Conservation (phyloP, 495 filamentous ascomycete genomes). For the Articulospora tetracladia region DNA sequence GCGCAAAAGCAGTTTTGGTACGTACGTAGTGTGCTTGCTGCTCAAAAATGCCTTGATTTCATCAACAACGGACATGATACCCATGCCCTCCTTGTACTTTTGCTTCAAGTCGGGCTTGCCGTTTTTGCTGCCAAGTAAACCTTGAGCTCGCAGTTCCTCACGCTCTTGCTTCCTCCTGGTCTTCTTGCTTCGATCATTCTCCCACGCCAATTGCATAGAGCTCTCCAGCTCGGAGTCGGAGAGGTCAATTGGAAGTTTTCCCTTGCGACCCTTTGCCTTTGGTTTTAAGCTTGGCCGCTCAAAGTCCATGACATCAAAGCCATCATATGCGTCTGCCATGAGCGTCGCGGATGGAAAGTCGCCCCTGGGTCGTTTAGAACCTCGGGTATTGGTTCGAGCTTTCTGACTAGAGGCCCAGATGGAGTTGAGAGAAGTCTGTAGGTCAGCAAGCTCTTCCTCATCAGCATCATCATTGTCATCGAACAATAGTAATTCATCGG, state of each 20-base stretch:
- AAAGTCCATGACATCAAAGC: conserved; percentile 82
- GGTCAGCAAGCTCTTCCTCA: conserved; percentile 16
- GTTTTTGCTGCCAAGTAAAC: conserved; percentile 66
- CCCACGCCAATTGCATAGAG: conserved; percentile 58
- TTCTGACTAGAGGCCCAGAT: not conserved
- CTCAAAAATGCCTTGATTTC: conserved; percentile 72
- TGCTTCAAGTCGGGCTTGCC: conserved; percentile 61
- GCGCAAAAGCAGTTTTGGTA: not conserved
- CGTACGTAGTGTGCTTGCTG: conserved; percentile 59
- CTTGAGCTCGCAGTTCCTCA: conserved; percentile 71
- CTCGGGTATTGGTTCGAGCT: not conserved
- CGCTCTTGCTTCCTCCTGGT: conserved; percentile 72
- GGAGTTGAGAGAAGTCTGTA: not conserved
- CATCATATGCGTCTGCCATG: conserved; percentile 72
- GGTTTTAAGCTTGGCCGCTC: conserved; percentile 55
- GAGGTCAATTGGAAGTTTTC: conserved; percentile 47
- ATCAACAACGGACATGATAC: conserved; percentile 60
- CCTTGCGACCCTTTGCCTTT: conserved; percentile 54
- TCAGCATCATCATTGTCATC: conserved; percentile 29
- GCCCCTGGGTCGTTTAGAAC: conserved; percentile 10
- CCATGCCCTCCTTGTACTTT: conserved; percentile 73
- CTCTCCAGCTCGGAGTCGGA: conserved; percentile 74
- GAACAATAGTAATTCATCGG: conserved; percentile 54
- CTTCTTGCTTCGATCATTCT: conserved; percentile 80
- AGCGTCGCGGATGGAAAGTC: conserved; percentile 22